Percentiles rank a stretch among this genome's conserved stretches.
phyloP scores from a whole-genome alignment of 805 yeast species.

The Lachancea nothofagi region DNA sequence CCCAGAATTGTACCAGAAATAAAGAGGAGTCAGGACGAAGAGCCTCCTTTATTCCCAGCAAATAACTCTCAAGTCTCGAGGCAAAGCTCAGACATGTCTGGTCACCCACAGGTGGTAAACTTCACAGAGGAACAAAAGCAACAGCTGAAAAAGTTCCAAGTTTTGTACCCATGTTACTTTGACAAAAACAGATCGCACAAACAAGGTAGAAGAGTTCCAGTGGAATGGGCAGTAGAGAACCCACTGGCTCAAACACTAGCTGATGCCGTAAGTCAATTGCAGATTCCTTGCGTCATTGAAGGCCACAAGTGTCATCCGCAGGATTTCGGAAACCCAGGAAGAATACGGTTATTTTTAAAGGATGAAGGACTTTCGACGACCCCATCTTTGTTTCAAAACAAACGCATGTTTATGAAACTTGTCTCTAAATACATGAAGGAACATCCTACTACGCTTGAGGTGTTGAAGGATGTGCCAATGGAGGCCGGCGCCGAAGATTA shows the following conservation, averaged over 20 bases:
- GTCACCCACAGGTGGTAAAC: conserved; percentile 28
- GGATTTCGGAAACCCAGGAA: conserved; percentile 96
- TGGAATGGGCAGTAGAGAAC: conserved; percentile 66
- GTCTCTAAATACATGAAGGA: conserved; percentile 55
- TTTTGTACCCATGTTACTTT: conserved; percentile 88
- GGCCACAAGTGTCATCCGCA: conserved; percentile 90
- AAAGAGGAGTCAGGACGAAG: conserved; percentile 54
- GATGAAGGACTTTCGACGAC: conserved; percentile 41
- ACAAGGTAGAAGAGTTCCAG: conserved; percentile 76
- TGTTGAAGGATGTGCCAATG: conserved; percentile 58
- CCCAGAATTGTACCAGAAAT: conserved; percentile 59
- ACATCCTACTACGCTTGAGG: conserved; percentile 63
- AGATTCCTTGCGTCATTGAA: conserved; percentile 46
- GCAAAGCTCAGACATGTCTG: conserved; percentile 11
- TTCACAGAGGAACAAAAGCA: conserved; percentile 45
- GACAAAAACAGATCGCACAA: conserved; percentile 68
- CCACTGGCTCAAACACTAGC: conserved; percentile 81
- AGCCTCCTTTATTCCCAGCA: conserved; percentile 30
- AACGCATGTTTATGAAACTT: conserved; percentile 58
- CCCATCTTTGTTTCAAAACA: conserved; percentile 35
- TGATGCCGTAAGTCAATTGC: conserved; percentile 53
- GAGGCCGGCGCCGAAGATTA: conserved; percentile 58
- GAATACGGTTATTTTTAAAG: conserved; percentile 72
- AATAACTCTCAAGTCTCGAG: neutral
- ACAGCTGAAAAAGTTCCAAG: conserved; percentile 63